Conservation (phyloP, 2,329 filamentous ascomycete species). For the Exophiala sp. region DNA sequence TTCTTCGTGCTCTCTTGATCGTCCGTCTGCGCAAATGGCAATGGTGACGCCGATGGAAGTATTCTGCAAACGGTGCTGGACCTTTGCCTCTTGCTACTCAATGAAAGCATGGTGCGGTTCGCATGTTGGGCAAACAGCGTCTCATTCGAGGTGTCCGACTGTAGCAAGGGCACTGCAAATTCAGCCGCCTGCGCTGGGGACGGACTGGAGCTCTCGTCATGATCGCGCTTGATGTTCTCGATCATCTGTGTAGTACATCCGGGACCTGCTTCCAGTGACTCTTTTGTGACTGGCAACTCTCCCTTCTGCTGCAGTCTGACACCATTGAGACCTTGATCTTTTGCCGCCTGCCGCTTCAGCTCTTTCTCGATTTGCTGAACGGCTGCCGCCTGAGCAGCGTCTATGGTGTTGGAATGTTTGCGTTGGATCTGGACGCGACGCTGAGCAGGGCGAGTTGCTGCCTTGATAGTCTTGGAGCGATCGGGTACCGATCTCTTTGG, state of each 20-base stretch:
- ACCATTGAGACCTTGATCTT: not conserved
- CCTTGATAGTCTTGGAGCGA: conserved; percentile 7
- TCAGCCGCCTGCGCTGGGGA: not conserved
- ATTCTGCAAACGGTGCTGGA: conserved; percentile 7
- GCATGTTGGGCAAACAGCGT: not conserved
- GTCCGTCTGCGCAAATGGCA: not conserved
- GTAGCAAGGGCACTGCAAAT: not conserved
- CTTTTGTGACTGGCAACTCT: not conserved
- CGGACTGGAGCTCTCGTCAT: not conserved
- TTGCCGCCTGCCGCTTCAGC: not conserved
- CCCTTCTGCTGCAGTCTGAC: not conserved
- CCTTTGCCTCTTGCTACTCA: not conserved
- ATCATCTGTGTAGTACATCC: not conserved
- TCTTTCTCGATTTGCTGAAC: not conserved
- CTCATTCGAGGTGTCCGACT: conserved; percentile 4
- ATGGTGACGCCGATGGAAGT: not conserved
- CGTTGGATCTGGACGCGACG: conserved; percentile 1
- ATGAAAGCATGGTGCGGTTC: not conserved
- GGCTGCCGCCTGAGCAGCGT: not conserved
- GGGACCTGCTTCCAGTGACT: not conserved
- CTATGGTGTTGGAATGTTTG: not conserved
- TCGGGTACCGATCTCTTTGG: not conserved
- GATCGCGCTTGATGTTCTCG: not conserved
- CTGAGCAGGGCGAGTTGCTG: not conserved
- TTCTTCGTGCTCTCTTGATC: not conserved